phyloP scores from a whole-genome alignment of 495 filamentous ascomycete genomes.

The Aspergillus affinis region DNA sequence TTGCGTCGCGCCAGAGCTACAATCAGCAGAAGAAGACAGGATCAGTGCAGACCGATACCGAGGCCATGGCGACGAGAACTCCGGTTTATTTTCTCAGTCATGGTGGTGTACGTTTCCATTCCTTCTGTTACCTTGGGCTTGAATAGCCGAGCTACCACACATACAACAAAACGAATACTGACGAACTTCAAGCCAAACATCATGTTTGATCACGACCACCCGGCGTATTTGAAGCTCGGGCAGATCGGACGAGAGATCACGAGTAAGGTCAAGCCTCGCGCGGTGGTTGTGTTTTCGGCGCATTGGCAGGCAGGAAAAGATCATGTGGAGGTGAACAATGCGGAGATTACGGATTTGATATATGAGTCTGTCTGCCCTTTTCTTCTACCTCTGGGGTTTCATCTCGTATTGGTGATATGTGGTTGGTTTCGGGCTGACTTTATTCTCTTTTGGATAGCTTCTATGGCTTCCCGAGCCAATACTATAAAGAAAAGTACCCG shows the following conservation, averaged over 20 bases:
- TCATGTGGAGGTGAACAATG: constrained; percentile 70
- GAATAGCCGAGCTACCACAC: background rate
- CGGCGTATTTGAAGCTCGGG: constrained; percentile 68
- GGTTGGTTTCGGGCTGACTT: background rate
- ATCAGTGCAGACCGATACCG: background rate
- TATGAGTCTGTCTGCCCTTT: constrained; percentile 66
- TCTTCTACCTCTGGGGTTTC: constrained; percentile 1
- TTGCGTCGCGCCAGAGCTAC: background rate
- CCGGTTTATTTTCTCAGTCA: constrained; percentile 81
- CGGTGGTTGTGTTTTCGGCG: constrained; percentile 83
- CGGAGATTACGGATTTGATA: constrained; percentile 68
- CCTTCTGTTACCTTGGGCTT: background rate
- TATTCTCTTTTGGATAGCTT: constrained; percentile 46
- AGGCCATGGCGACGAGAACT: constrained; percentile 34
- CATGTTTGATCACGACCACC: constrained; percentile 72
- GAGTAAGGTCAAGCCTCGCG: constrained; percentile 72
- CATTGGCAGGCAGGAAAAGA: constrained; percentile 71
- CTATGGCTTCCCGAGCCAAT: constrained; percentile 72
- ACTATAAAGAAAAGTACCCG: constrained; percentile 64
- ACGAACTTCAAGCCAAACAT: constrained; percentile 58
- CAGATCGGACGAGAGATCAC: constrained; percentile 77
- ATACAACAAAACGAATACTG: background rate
- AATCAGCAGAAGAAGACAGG: background rate
- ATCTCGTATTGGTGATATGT: background rate
- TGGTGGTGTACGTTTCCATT: constrained; percentile 61